A percentile compares a stretch with the other conserved stretches of the same genome.
Evolutionary conservation across 805 yeast species (phyloP).

Genomic region (Kurtzmaniella fragi): DNA sequence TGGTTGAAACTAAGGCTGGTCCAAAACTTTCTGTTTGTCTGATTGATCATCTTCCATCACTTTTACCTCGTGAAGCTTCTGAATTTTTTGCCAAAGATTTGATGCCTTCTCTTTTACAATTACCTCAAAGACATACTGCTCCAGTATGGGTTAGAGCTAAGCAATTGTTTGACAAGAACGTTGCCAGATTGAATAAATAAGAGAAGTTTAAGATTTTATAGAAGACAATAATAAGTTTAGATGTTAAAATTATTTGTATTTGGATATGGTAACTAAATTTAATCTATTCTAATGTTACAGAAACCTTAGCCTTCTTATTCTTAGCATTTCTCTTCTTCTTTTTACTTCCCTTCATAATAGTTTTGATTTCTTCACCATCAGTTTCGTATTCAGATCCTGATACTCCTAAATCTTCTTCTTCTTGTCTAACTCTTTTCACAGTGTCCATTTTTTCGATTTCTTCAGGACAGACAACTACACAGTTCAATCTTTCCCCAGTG

Average conservation of each 20-base stretch:
- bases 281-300: constrained; percentile 50
- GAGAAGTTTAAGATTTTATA: neutral
- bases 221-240: neutral
- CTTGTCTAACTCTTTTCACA: constrained; percentile 54
- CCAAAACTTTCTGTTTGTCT: constrained; percentile 89
- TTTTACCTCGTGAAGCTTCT: constrained; percentile 95
- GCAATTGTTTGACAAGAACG: constrained; percentile 77
- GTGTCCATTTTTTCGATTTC: constrained; percentile 66
- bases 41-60: constrained; percentile 92
- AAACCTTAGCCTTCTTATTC: constrained; percentile 28
- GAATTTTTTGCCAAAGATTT: constrained; percentile 86
- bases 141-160: constrained; percentile 93
- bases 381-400: constrained; percentile 74
- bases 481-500: constrained; percentile 86
- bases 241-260: neutral
- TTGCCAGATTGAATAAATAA: constrained; percentile 52
- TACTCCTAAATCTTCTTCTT: constrained; percentile 21
- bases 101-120: constrained; percentile 80
- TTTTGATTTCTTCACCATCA: constrained; percentile 62
- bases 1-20: constrained; percentile 71
- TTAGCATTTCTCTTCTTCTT: constrained; percentile 31
- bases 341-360: constrained; percentile 48
- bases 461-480: constrained; percentile 75
- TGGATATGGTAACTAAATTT: neutral
- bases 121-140: constrained; percentile 75